phyloP scores from a whole-genome alignment of 306 rosid genomes.

The Vigna mungo region DNA sequence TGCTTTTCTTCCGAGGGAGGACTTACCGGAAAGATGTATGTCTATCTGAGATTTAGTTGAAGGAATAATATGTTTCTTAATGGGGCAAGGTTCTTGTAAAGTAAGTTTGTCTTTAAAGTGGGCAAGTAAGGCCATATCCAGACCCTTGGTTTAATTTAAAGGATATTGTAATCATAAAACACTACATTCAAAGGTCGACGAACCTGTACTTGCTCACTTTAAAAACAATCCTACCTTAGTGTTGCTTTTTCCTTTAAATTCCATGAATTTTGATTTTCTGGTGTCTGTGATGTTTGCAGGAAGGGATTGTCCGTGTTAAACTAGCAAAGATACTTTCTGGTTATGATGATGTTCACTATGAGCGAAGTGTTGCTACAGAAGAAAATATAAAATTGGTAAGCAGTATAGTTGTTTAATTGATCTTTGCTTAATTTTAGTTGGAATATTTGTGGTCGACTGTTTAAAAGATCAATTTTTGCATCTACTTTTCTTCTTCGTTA shows the following conservation, averaged over 20 bases:
- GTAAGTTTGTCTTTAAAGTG: slow-evolving; percentile 37
- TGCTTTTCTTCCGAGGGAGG: slow-evolving; percentile 91
- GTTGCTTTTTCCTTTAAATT: slow-evolving; percentile 25
- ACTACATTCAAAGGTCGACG: slow-evolving; percentile 26
- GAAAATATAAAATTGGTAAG: slow-evolving; percentile 88
- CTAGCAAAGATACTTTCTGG: slow-evolving; percentile 77
- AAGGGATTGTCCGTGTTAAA: slow-evolving; percentile 90
- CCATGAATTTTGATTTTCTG: slow-evolving; percentile 38
- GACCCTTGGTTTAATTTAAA: slow-evolving; percentile 13
- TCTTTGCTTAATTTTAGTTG: slow-evolving; percentile 19
- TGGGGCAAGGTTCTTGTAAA: slow-evolving; percentile 23
- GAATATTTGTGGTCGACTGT: slow-evolving; percentile 22
- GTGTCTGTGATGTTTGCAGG: slow-evolving; percentile 61
- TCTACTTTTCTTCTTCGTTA: slow-evolving; percentile 39
- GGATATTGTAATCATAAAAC: background rate
- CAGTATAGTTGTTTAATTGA: slow-evolving; percentile 36
- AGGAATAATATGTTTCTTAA: slow-evolving; percentile 27
- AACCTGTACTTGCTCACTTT: slow-evolving; percentile 24
- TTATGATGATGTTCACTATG: slow-evolving; percentile 82
- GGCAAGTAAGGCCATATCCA: slow-evolving; percentile 35
- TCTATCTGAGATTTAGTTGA: slow-evolving; percentile 37
- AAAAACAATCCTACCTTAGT: slow-evolving; percentile 23
- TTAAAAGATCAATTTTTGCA: background rate
- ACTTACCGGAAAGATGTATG: slow-evolving; percentile 90
- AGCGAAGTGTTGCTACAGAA: slow-evolving; percentile 82